A percentile compares a stretch with the other conserved stretches of the same genome.
Evolutionary conservation across 495 filamentous ascomycete genomes (phyloP).

Genomic region (Penicillium verhagenii): DNA sequence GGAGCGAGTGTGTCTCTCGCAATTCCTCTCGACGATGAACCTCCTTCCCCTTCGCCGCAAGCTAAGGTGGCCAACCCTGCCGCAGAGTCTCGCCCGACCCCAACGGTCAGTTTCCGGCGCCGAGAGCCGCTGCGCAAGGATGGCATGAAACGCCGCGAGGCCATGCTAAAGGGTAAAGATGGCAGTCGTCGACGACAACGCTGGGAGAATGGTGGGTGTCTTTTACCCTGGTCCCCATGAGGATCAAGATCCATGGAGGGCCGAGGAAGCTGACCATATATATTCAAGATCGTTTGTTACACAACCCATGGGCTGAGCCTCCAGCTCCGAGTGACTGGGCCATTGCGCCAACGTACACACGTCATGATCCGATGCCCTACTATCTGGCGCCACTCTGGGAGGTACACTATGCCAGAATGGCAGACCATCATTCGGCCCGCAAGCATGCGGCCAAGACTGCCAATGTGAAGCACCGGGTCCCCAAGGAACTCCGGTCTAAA

Average conservation of each 20-base stretch:
- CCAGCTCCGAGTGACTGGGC: conserved; percentile 80
- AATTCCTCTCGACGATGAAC: conserved; percentile 52
- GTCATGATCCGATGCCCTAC: conserved; percentile 75
- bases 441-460: conserved; percentile 35
- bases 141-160: conserved; percentile 68
- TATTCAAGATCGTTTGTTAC: conserved; percentile 67
- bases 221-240: neutral
- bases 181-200: conserved; percentile 83
- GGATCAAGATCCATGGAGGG: neutral
- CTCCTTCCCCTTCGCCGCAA: conserved; percentile 18
- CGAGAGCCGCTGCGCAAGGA: conserved; percentile 55
- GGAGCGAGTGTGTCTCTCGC: conserved; percentile 44
- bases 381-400: conserved; percentile 89
- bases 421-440: conserved; percentile 35
- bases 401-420: conserved; percentile 52
- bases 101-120: conserved; percentile 40
- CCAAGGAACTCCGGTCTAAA: conserved; percentile 55
- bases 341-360: conserved; percentile 72
- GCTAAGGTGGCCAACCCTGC: conserved; percentile 20
- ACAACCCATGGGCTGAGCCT: conserved; percentile 82
- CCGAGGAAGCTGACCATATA: conserved; percentile 6
- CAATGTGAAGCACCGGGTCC: conserved; percentile 45
- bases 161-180: conserved; percentile 84
- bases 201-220: conserved; percentile 87
- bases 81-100: conserved; percentile 18